These are phyloP conservation scores for Mayamaea pseudoterrestris DNA, from an alignment of 108 stramenopile species.

Conservation along the genomic window DNA sequence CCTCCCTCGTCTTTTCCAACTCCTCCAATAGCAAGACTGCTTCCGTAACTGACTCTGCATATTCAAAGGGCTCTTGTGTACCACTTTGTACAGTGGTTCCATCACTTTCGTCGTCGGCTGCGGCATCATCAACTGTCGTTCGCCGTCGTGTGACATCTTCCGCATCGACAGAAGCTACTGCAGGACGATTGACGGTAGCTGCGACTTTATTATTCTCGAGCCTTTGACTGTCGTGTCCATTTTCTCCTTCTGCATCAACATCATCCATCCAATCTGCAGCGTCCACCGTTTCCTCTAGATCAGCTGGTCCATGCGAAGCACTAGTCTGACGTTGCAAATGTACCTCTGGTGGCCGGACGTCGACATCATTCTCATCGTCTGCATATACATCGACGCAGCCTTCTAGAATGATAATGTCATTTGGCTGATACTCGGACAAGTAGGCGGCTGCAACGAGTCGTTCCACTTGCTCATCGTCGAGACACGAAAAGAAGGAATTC, in stretches of 20 bases:
- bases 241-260: too few relatives aligned
- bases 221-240: too few relatives aligned
- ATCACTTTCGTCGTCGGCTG: too few relatives aligned
- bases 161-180: too few relatives aligned
- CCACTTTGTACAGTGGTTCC: too few relatives aligned
- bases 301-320: neutral
- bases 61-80: too few relatives aligned
- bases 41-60: too few relatives aligned
- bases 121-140: too few relatives aligned
- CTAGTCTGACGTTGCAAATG: neutral
- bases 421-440: conserved; percentile 21
- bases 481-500: conserved; percentile 37
- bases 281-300: conserved; percentile 1
- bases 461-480: conserved; percentile 40
- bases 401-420: conserved; percentile 29
- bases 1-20: too few relatives aligned
- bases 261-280: neutral
- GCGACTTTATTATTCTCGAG: too few relatives aligned
- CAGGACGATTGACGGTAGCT: neutral
- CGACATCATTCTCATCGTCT: neutral
- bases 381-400: conserved; percentile 24
- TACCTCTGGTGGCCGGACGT: neutral
- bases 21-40: too few relatives aligned
- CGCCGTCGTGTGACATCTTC: too few relatives aligned
- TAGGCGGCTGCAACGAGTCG: conserved; percentile 25